Evolutionary conservation across 2,329 filamentous ascomycete genomes (phyloP).

Genomic region (Lasiodiplodia sp.): DNA sequence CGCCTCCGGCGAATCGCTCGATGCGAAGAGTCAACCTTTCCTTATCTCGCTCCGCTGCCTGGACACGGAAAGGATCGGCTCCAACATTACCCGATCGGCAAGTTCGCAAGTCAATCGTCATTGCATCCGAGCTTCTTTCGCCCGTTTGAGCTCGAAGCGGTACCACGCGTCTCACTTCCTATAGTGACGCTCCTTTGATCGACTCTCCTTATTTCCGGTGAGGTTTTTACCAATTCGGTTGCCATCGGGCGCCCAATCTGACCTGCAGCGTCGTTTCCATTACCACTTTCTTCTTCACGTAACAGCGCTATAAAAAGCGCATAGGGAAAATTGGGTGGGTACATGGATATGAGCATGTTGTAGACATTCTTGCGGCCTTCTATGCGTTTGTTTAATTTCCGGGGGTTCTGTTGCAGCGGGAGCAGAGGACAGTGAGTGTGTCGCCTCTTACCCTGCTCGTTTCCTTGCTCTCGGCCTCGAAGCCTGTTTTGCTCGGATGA

Average conservation of each 20-base stretch:
- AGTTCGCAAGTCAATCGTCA: conserved; percentile 10
- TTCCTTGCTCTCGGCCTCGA: conserved; percentile 1
- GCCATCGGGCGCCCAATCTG: conserved; percentile 24
- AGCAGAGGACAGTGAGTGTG: neutral
- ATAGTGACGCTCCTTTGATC: conserved; percentile 24
- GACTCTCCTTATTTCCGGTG: conserved; percentile 23
- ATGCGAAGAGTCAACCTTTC: conserved; percentile 7
- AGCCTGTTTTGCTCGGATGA: conserved; percentile 1
- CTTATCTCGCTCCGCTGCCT: conserved; percentile 15
- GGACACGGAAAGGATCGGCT: conserved; percentile 11
- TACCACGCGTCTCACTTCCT: conserved; percentile 7
- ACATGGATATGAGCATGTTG: conserved; percentile 26
- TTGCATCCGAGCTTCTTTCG: conserved; percentile 2
- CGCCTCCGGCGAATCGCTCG: conserved; percentile 11
- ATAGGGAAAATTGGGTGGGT: conserved; percentile 23
- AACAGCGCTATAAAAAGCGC: conserved; percentile 5
- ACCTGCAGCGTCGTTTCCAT: conserved; percentile 24
- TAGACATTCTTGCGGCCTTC: conserved; percentile 26
- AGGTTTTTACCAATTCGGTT: conserved; percentile 7
- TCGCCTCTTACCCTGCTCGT: neutral
- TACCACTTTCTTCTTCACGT: conserved; percentile 15
- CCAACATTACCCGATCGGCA: conserved; percentile 11
- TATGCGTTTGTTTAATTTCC: conserved; percentile 17
- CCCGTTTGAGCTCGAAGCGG: conserved; percentile 13
- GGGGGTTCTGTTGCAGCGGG: neutral